phyloP scores from a whole-genome alignment of 768 basidiomycete genomes.

The Mycena pura region DNA sequence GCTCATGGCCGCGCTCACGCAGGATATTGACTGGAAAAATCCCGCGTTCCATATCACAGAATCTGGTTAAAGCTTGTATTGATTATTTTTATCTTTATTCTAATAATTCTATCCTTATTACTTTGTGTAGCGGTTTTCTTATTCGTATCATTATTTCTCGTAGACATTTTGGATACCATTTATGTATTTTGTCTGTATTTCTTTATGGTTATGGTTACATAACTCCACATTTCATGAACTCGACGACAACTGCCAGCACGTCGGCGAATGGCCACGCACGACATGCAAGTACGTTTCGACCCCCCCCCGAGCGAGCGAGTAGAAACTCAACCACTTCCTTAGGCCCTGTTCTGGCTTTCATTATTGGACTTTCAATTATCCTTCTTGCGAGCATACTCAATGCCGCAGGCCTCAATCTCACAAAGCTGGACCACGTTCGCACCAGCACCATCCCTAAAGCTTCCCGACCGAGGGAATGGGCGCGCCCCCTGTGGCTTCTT shows the following conservation, averaged over 20 bases:
- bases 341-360: slow-evolving; percentile 76
- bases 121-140: not conserved
- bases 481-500: slow-evolving; percentile 87
- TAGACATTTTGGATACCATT: not conserved
- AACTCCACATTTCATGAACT: not conserved
- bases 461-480: slow-evolving; percentile 76
- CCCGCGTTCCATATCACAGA: slow-evolving; percentile 38
- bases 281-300: too few species aligned
- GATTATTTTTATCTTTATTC: slow-evolving; percentile 13
- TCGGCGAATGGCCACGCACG: not conserved
- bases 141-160: not conserved
- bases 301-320: too few species aligned
- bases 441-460: slow-evolving; percentile 80
- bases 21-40: slow-evolving; percentile 71
- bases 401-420: slow-evolving; percentile 92
- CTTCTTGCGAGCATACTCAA: slow-evolving; percentile 85
- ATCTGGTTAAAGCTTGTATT: not conserved
- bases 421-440: slow-evolving; percentile 89
- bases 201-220: not conserved
- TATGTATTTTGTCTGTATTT: not conserved
- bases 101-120: not conserved
- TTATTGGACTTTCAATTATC: slow-evolving; percentile 87
- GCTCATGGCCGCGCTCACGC: slow-evolving; percentile 66
- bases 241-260: not conserved
- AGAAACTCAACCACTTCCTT: too few species aligned